Conservation (phyloP, 768 basidiomycete genomes). For the Lepiota subincarnata region DNA sequence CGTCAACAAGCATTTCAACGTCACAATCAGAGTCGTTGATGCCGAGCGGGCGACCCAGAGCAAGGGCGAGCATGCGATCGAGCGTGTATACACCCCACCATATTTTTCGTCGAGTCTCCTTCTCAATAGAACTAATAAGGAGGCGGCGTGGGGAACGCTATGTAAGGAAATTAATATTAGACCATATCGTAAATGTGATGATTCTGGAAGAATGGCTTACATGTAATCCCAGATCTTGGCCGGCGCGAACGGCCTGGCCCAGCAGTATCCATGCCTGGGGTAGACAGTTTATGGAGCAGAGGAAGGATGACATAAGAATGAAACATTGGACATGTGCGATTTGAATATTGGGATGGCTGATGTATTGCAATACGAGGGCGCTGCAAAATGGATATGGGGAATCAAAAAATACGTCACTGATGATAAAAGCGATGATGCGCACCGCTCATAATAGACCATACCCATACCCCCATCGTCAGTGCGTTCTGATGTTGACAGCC, state of each 20-base stretch:
- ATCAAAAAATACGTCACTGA: constrained; percentile 13
- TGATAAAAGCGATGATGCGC: constrained; percentile 21
- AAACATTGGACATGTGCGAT: constrained; percentile 88
- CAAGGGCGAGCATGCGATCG: constrained; percentile 89
- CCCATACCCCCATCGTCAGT: constrained; percentile 81
- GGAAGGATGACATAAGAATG: constrained; percentile 82
- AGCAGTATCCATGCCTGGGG: constrained; percentile 93
- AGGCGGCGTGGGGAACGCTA: constrained; percentile 83
- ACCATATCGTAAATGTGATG: constrained; percentile 10
- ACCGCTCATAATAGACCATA: constrained; percentile 89
- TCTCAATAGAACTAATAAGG: constrained; percentile 67
- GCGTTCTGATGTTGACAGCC: constrained; percentile 52
- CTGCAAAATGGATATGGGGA: constrained; percentile 33
- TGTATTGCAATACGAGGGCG: constrained; percentile 87
- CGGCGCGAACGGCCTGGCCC: constrained; percentile 85
- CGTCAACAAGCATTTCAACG: constrained; percentile 76
- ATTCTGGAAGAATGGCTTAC: constrained; percentile 43
- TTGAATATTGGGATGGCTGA: constrained; percentile 83
- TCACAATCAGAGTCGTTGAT: constrained; percentile 90
- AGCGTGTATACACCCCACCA: constrained; percentile 94
- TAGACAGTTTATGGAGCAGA: constrained; percentile 90
- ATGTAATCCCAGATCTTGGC: constrained; percentile 89
- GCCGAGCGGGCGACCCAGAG: constrained; percentile 84
- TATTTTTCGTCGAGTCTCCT: constrained; percentile 85
- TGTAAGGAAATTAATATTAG: constrained; percentile 15